Percentiles rank a stretch among this genome's conserved stretches.
phyloP scores from a whole-genome alignment of 805 yeast species.

The Metschnikowia amazonensis region DNA sequence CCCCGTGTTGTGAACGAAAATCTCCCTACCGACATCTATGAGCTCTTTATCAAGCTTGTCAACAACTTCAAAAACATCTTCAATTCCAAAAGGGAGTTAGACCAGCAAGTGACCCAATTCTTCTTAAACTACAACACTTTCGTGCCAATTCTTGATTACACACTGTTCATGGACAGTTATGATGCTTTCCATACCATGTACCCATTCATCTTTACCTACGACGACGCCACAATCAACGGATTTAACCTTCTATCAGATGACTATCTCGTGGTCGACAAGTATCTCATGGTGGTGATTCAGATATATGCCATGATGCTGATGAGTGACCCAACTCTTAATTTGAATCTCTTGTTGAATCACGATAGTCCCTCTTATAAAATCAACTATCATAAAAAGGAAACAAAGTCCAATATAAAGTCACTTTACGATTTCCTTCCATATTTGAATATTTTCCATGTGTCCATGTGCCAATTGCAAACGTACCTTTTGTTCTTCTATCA shows the following conservation, averaged over 20 bases:
- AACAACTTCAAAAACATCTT: slow-evolving; percentile 42
- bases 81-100: slow-evolving; percentile 37
- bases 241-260: slow-evolving; percentile 43
- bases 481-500: slow-evolving; percentile 47
- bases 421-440: slow-evolving; percentile 45
- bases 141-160: slow-evolving; percentile 53
- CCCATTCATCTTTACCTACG: slow-evolving; percentile 45
- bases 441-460: slow-evolving; percentile 46
- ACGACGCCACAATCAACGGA: slow-evolving; percentile 44
- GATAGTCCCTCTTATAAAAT: slow-evolving; percentile 28
- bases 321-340: slow-evolving; percentile 44
- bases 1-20: slow-evolving; percentile 11
- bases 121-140: slow-evolving; percentile 52
- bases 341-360: slow-evolving; percentile 40
- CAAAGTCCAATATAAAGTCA: slow-evolving; percentile 28
- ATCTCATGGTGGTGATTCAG: slow-evolving; percentile 43
- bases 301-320: slow-evolving; percentile 51
- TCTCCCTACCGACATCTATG: slow-evolving; percentile 40
- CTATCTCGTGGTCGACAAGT: slow-evolving; percentile 39
- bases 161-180: slow-evolving; percentile 49
- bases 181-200: slow-evolving; percentile 46
- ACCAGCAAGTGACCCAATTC: slow-evolving; percentile 45
- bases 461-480: slow-evolving; percentile 48
- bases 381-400: slow-evolving; percentile 7
- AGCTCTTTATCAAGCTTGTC: slow-evolving; percentile 40